These are phyloP conservation scores for Zoysia pacifica DNA, from an alignment of 176 grass and related monocot species.

Conservation along the genomic window DNA sequence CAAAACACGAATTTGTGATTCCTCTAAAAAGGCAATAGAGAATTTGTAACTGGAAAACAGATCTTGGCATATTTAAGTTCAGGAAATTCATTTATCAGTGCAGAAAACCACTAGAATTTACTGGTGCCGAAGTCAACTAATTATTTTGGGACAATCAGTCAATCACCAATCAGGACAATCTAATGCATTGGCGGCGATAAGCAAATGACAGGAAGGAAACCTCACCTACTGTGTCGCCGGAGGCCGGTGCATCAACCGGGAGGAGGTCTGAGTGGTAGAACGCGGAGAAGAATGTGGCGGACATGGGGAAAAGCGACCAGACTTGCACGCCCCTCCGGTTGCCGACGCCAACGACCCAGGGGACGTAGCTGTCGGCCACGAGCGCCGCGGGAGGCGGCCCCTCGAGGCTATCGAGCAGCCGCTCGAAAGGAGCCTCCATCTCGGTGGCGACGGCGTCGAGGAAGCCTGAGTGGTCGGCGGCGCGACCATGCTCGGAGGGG, in stretches of 20 bases:
- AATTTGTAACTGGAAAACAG: background rate
- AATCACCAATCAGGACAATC: background rate
- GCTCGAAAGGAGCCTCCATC: slow-evolving; percentile 64
- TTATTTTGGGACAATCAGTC: background rate
- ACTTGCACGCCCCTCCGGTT: slow-evolving; percentile 53
- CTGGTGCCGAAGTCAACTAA: background rate
- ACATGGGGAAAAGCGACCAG: slow-evolving; percentile 55
- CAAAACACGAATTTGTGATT: background rate
- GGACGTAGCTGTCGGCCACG: slow-evolving; percentile 44
- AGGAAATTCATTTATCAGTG: background rate
- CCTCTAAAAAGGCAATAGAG: background rate
- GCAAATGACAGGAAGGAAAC: background rate
- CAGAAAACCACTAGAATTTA: background rate
- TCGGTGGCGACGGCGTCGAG: slow-evolving; percentile 48
- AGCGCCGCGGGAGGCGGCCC: slow-evolving; percentile 40
- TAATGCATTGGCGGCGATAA: background rate
- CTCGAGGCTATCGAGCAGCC: slow-evolving; percentile 53
- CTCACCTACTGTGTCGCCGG: slow-evolving; percentile 30
- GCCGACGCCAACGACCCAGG: slow-evolving; percentile 63
- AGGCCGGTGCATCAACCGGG: background rate
- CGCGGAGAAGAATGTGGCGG: slow-evolving; percentile 51
- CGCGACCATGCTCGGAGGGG: slow-evolving; percentile 66
- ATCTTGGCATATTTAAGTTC: background rate
- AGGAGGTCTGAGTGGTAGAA: slow-evolving; percentile 45
- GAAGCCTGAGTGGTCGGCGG: slow-evolving; percentile 56